Conservation (phyloP, 495 filamentous ascomycete species). For the Aspergillus egyptiacus region DNA sequence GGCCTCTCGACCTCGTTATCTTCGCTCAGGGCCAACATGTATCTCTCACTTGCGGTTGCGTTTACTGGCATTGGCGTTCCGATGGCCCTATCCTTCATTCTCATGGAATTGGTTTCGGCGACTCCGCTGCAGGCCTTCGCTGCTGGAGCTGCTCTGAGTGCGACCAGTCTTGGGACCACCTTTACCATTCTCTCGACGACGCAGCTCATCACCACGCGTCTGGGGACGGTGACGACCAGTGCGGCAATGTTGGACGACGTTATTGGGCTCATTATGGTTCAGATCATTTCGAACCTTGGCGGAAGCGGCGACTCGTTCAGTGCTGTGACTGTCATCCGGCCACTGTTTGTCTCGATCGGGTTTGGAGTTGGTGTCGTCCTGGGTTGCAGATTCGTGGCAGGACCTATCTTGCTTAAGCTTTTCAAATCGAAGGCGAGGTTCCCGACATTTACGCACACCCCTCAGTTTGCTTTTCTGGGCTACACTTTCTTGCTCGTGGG, state of each 20-base stretch:
- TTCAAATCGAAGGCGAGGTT: not conserved
- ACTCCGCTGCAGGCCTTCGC: slow-evolving; percentile 61
- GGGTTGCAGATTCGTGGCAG: slow-evolving; percentile 38
- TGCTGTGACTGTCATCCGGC: slow-evolving; percentile 46
- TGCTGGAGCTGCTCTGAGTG: slow-evolving; percentile 69
- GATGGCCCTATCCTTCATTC: slow-evolving; percentile 62
- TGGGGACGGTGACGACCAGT: slow-evolving; percentile 63
- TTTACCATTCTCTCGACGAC: slow-evolving; percentile 64
- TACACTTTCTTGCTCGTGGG: slow-evolving; percentile 45
- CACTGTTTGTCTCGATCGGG: slow-evolving; percentile 52
- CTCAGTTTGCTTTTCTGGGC: slow-evolving; percentile 32
- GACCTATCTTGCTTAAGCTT: slow-evolving; percentile 28
- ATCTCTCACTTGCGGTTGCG: slow-evolving; percentile 55
- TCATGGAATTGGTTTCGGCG: slow-evolving; percentile 37
- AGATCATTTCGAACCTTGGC: slow-evolving; percentile 53
- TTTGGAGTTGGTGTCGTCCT: slow-evolving; percentile 46
- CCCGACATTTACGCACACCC: slow-evolving; percentile 12
- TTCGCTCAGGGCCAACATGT: slow-evolving; percentile 53
- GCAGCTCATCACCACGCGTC: slow-evolving; percentile 49
- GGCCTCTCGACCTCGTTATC: slow-evolving; percentile 60
- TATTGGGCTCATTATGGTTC: slow-evolving; percentile 72
- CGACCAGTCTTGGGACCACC: slow-evolving; percentile 72
- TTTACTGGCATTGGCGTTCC: slow-evolving; percentile 58
- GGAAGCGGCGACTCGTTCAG: slow-evolving; percentile 27
- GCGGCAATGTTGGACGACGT: slow-evolving; percentile 85